A percentile compares a stretch with the other conserved stretches of the same genome.
phyloP scores from a whole-genome alignment of 805 yeast species.

The Starmerella floricola region DNA sequence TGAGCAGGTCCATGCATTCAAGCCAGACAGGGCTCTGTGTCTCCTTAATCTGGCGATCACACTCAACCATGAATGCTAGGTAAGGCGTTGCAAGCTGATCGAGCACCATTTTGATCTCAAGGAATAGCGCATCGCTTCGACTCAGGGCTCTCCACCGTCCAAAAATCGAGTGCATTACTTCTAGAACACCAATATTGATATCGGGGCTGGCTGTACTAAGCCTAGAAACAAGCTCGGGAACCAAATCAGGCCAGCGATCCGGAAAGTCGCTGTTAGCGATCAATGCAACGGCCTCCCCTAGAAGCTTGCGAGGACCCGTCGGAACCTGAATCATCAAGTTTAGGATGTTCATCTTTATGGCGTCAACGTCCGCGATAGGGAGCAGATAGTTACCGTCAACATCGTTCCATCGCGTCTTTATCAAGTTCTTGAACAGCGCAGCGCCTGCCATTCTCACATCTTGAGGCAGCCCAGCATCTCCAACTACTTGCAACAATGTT shows the following conservation, averaged over 20 bases:
- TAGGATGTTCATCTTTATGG: slow-evolving; percentile 65
- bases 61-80: slow-evolving; percentile 46
- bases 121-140: slow-evolving; percentile 76
- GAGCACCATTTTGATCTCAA: slow-evolving; percentile 77
- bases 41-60: slow-evolving; percentile 53
- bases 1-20: slow-evolving; percentile 41
- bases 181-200: slow-evolving; percentile 70
- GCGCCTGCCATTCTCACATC: slow-evolving; percentile 77
- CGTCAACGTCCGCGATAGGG: slow-evolving; percentile 45
- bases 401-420: slow-evolving; percentile 78
- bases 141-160: slow-evolving; percentile 94
- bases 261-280: slow-evolving; percentile 97
- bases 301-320: slow-evolving; percentile 58
- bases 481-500: slow-evolving; percentile 63
- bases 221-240: slow-evolving; percentile 46
- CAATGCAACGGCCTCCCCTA: slow-evolving; percentile 83
- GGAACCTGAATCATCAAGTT: slow-evolving; percentile 80
- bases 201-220: slow-evolving; percentile 43
- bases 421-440: slow-evolving; percentile 75
- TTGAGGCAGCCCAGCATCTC: slow-evolving; percentile 41
- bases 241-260: slow-evolving; percentile 65
- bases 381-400: slow-evolving; percentile 72
- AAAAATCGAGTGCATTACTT: slow-evolving; percentile 91
- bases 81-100: slow-evolving; percentile 75
- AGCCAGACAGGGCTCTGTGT: slow-evolving; percentile 34